phyloP scores from a whole-genome alignment of 2,329 filamentous ascomycete genomes.

The Pestalotiopsis sp. region DNA sequence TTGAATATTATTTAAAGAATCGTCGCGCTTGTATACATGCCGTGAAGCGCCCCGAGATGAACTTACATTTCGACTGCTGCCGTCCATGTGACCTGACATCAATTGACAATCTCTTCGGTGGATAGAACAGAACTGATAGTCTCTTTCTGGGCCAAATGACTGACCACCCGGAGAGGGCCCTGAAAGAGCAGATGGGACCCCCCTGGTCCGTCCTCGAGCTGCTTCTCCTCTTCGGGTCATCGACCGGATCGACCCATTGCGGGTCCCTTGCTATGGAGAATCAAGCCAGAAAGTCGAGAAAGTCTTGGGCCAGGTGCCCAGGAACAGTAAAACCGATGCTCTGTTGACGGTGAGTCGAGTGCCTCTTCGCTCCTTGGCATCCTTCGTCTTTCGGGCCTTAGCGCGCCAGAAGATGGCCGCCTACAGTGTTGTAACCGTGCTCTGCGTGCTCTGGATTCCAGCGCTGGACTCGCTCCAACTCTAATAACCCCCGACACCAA shows the following conservation, averaged over 20 bases:
- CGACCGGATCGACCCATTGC: conserved; percentile 3
- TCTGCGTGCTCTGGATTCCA: not conserved
- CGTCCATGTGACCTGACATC: not conserved
- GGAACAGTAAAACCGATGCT: not conserved
- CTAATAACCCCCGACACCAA: too few relatives aligned
- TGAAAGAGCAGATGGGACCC: not conserved
- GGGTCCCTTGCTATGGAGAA: not conserved
- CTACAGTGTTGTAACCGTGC: not conserved
- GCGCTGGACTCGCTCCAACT: too few relatives aligned
- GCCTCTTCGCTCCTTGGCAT: not conserved
- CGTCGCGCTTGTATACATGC: not conserved
- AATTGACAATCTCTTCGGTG: not conserved
- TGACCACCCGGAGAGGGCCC: not conserved
- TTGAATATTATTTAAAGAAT: not conserved
- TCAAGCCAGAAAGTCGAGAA: too few relatives aligned
- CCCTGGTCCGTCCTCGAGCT: not conserved
- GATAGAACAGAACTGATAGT: not conserved
- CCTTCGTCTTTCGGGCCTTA: not conserved
- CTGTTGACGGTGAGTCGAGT: not conserved
- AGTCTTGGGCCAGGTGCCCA: not conserved
- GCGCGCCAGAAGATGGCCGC: not conserved
- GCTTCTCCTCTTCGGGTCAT: not conserved
- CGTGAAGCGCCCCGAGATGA: not conserved
- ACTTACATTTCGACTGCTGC: not conserved
- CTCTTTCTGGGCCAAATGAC: not conserved